These are phyloP conservation scores for Salinomyces thailandicus DNA, from an alignment of 2,329 filamentous ascomycete genomes.

Conservation along the genomic window DNA sequence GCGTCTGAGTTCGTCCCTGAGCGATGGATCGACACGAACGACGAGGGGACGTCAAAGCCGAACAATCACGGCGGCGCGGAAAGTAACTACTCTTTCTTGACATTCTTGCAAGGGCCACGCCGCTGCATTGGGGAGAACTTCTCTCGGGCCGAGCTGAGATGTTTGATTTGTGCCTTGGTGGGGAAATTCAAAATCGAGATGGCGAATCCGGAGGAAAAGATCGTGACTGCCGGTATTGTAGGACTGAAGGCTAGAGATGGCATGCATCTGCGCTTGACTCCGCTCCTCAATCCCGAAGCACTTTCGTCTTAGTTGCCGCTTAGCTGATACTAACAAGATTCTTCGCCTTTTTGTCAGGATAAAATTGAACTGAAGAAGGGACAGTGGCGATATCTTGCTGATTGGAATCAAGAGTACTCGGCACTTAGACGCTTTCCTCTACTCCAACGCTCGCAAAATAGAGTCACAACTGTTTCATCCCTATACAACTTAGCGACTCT, in stretches of 20 bases:
- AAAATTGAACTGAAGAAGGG: too few relatives aligned
- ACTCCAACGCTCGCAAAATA: too few relatives aligned
- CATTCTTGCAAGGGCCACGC: slow-evolving; percentile 32
- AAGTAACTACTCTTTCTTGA: slow-evolving; percentile 32
- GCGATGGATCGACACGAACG: slow-evolving; percentile 33
- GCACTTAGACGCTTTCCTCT: too few relatives aligned
- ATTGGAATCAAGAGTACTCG: too few relatives aligned
- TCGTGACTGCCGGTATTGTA: background rate
- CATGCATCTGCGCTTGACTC: background rate
- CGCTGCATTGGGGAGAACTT: slow-evolving; percentile 24
- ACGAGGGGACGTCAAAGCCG: slow-evolving; percentile 31
- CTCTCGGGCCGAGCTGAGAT: slow-evolving; percentile 19
- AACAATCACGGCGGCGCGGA: slow-evolving; percentile 26
- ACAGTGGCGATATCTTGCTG: too few relatives aligned
- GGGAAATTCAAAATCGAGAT: slow-evolving; percentile 11
- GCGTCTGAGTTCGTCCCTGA: slow-evolving; percentile 34
- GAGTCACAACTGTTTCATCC: too few relatives aligned
- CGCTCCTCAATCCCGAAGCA: too few relatives aligned
- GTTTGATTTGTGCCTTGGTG: slow-evolving; percentile 17
- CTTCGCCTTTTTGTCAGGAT: too few relatives aligned
- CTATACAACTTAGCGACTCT: too few relatives aligned
- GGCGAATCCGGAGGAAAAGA: background rate
- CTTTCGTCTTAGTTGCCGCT: too few relatives aligned
- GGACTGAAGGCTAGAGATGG: background rate
- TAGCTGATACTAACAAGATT: too few relatives aligned